Percentiles rank a stretch among this genome's conserved stretches.
These are phyloP conservation scores for Dimargaris xerosporica DNA, from an alignment of 192 early-diverging fungal genomes.

Conservation along the genomic window DNA sequence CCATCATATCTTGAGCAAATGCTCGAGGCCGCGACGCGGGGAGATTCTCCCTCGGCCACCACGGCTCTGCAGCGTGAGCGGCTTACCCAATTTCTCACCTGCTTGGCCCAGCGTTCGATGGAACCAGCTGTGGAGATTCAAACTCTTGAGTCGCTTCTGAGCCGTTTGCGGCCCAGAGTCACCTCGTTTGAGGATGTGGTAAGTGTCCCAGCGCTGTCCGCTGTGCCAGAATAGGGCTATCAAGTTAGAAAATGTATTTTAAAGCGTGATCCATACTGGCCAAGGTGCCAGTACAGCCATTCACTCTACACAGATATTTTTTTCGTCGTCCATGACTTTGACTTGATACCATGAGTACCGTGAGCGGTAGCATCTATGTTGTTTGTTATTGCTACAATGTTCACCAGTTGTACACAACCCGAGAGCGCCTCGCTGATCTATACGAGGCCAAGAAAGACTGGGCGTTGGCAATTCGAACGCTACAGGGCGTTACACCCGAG, in stretches of 20 bases:
- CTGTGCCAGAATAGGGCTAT: no score
- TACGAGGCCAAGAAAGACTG: slow-evolving; percentile 60
- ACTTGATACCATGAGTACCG: background rate
- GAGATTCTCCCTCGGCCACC: background rate
- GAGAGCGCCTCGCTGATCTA: slow-evolving; percentile 59
- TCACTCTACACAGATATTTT: background rate
- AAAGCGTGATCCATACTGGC: no score
- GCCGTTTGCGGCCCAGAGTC: background rate
- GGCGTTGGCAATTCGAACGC: slow-evolving; percentile 68
- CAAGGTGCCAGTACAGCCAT: background rate
- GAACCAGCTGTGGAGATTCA: slow-evolving; percentile 1
- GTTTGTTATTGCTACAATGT: background rate
- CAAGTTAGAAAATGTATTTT: no score
- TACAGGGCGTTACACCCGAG: slow-evolving; percentile 84
- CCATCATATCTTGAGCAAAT: background rate
- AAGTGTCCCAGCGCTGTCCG: background rate
- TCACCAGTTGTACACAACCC: slow-evolving; percentile 19
- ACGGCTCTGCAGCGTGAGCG: background rate
- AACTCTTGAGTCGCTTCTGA: background rate
- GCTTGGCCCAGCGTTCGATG: background rate
- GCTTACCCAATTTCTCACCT: background rate
- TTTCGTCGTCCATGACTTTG: background rate
- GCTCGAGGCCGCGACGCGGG: background rate
- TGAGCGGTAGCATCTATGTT: background rate
- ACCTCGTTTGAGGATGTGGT: background rate